phyloP scores from a whole-genome alignment of 1,284 basidiomycete genomes.

The Pisolithus thermaeus region DNA sequence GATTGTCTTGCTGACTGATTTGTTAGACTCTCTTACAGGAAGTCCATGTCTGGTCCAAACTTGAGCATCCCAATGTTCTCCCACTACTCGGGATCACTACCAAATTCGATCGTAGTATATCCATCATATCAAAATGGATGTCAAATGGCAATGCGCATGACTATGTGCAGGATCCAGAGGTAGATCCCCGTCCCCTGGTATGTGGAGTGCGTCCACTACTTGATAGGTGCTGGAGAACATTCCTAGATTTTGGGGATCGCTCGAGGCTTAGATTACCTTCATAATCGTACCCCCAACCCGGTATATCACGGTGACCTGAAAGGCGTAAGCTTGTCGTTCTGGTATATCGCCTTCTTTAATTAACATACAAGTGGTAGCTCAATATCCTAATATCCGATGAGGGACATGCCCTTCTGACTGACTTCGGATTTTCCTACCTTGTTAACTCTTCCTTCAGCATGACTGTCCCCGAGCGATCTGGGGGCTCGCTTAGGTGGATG shows the following conservation, averaged over 20 bases:
- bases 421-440: neutral
- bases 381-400: neutral
- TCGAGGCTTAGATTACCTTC: neutral
- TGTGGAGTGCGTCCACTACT: neutral
- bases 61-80: too few relatives aligned
- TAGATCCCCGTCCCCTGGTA: constrained; percentile 1
- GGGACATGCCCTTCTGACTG: neutral
- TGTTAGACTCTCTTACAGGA: too few relatives aligned
- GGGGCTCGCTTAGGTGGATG: neutral
- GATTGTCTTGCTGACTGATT: too few relatives aligned
- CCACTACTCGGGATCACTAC: too few relatives aligned
- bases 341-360: neutral
- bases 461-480: too few relatives aligned
- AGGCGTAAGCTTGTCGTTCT: neutral
- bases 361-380: neutral
- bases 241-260: neutral
- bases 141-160: neutral
- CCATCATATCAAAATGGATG: neutral
- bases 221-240: neutral
- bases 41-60: too few relatives aligned
- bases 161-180: neutral
- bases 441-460: neutral
- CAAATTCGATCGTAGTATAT: too few relatives aligned
- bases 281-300: neutral
- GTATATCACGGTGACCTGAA: neutral